A percentile compares a stretch with the other conserved stretches of the same genome.
phyloP scores from a whole-genome alignment of 2,329 filamentous ascomycete species.

The Epichloe elymi region DNA sequence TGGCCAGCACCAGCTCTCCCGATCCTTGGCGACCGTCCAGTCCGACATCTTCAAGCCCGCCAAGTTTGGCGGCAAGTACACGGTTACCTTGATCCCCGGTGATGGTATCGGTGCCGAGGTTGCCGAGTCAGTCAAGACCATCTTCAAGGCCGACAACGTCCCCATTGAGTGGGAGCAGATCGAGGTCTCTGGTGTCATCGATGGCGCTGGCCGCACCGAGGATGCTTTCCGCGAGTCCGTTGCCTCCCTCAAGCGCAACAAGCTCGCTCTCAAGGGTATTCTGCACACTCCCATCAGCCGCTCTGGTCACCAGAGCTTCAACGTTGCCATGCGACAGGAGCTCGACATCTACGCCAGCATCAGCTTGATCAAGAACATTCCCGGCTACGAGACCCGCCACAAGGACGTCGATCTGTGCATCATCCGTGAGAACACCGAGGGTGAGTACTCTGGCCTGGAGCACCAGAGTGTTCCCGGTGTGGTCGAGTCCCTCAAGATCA shows the following conservation, averaged over 20 bases:
- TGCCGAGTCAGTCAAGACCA: slow-evolving; percentile 93
- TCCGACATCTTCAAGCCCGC: slow-evolving; percentile 98
- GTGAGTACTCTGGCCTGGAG: slow-evolving; percentile 97
- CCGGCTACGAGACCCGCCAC: slow-evolving; percentile 94
- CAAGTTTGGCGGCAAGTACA: slow-evolving; percentile 99
- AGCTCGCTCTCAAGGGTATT: slow-evolving; percentile 97
- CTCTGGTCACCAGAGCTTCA: slow-evolving; percentile 98
- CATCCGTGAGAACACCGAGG: slow-evolving; percentile 99
- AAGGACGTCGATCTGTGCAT: slow-evolving; percentile 96
- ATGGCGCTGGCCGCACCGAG: slow-evolving; percentile 69
- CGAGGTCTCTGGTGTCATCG: slow-evolving; percentile 83
- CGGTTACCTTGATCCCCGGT: slow-evolving; percentile 94
- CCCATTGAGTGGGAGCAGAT: slow-evolving; percentile 98
- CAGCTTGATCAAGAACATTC: slow-evolving; percentile 98
- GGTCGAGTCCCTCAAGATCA: slow-evolving; percentile 99
- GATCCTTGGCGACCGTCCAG: slow-evolving; percentile 67
- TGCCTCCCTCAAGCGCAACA: slow-evolving; percentile 92
- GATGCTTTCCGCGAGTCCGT: slow-evolving; percentile 93
- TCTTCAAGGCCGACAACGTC: slow-evolving; percentile 99
- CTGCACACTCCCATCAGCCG: slow-evolving; percentile 94
- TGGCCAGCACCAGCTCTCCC: slow-evolving; percentile 30
- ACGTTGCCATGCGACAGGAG: slow-evolving; percentile 96
- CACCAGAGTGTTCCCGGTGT: slow-evolving; percentile 95
- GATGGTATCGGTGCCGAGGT: slow-evolving; percentile 98
- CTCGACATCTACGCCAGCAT: slow-evolving; percentile 99